Evolutionary conservation across 2,329 filamentous ascomycete species (phyloP).

Genomic region (Nemania abortiva): DNA sequence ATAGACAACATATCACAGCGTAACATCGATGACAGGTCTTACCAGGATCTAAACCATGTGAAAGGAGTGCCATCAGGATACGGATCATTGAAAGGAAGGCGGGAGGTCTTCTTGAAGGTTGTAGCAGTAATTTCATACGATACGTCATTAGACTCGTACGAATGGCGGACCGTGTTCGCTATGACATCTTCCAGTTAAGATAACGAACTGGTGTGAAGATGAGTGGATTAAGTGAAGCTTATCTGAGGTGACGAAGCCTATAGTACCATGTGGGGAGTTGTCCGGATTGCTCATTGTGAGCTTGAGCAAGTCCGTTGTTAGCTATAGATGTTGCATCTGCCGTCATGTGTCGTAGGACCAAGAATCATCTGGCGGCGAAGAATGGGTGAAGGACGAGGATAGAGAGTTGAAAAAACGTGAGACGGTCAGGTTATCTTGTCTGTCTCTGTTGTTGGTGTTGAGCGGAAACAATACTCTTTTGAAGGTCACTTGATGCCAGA

Average conservation of each 20-base stretch:
- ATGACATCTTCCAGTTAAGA: not conserved
- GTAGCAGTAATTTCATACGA: not conserved
- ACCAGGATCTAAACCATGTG: constrained; percentile 1
- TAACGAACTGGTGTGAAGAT: not conserved
- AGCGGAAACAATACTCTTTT: too few species aligned
- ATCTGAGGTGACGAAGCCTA: not conserved
- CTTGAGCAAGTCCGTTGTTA: too few species aligned
- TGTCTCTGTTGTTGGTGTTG: too few species aligned
- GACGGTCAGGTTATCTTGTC: too few species aligned
- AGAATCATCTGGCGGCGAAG: not conserved
- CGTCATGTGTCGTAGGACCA: not conserved
- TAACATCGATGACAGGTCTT: not conserved
- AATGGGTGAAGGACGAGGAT: not conserved
- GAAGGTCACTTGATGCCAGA: too few species aligned
- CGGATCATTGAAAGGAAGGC: not conserved
- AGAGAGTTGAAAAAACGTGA: not conserved
- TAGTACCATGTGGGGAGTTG: not conserved
- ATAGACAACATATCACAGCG: too few species aligned
- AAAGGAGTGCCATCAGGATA: constrained; percentile 1
- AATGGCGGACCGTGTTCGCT: not conserved
- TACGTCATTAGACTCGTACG: constrained; percentile 2
- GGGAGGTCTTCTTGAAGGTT: not conserved
- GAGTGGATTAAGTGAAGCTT: not conserved
- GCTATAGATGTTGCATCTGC: too few species aligned
- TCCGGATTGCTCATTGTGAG: not conserved